Base-by-base conservation (phyloP, 2,329 filamentous ascomycete species). In the Penicillium decumbens region DNA sequence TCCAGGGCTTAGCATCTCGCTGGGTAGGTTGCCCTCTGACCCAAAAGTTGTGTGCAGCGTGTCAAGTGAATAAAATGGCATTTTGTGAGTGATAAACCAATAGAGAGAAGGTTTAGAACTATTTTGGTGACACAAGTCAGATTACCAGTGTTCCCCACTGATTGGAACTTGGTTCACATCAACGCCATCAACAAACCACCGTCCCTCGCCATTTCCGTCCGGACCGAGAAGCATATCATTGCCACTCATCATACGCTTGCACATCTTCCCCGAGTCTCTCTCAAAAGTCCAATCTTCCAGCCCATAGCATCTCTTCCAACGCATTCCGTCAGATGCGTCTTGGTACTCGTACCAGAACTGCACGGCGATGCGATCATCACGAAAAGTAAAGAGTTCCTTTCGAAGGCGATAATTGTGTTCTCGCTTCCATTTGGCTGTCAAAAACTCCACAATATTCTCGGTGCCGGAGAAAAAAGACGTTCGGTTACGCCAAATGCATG, bases 331-430 rank as follows among this genome's bases (percentile, higher is more conserved):
- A 1, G 76, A 60, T 6, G 72, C 71, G 61, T 92, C 87, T 55
- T 83, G 79, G 71, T 83, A 91, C 69, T 95, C 86, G 62, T 92
- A 95, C 89, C 89, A 95, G 67, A 93, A 95, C 65, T 95, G 88
- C 20, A 95, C 89, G 1, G 89, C 89, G 56, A 91, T 92, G 70
- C 82, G 86, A 68, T 92, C 76, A 32, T 84, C 83, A 0, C 73
- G 77, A 62, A 89, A 93, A 1, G 87, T 78, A 68, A 95, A 95
- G 1, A 95, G 74, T 65, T 95, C 89, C 68, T 95, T 95, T 46
- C 89, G 80, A 47, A 95, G 76, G 0, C 79, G 78, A 62, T 95
- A 95, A 13, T 77, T 81, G 38, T 80, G 73, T 67, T 95, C 89
- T 18, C 76, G 80, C 38, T 77, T 70, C 89, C 88, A 95, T 65